These are phyloP conservation scores for Myxozyma mucilagina DNA, from an alignment of 805 yeast genomes.

Conservation along the genomic window DNA sequence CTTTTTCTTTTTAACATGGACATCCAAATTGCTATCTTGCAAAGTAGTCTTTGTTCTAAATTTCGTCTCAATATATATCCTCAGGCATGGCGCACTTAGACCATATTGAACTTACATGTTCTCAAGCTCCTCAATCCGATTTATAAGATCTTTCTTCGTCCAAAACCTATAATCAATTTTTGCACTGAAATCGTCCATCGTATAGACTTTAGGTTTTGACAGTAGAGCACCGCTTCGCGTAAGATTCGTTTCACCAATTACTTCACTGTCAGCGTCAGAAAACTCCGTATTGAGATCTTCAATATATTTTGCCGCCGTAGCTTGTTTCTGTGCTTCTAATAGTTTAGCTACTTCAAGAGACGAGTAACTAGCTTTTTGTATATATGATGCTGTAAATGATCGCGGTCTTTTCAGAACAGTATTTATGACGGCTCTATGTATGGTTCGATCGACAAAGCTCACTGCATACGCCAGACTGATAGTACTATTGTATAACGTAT, in stretches of 20 bases:
- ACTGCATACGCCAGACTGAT: too few relatives aligned
- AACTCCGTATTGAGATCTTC: neutral
- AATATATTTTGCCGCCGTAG: neutral
- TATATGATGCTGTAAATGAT: too few relatives aligned
- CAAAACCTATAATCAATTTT: constrained; percentile 53
- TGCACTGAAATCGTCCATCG: constrained; percentile 1
- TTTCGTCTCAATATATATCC: neutral
- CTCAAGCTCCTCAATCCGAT: constrained; percentile 60
- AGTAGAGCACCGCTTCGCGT: neutral
- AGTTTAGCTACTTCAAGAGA: neutral
- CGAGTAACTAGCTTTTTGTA: neutral
- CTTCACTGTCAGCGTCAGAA: neutral
- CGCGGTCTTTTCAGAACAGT: too few relatives aligned
- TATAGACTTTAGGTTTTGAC: neutral
- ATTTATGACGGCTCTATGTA: too few relatives aligned
- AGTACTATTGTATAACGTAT: neutral
- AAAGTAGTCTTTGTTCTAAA: neutral
- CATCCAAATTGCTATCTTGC: neutral
- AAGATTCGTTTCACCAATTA: neutral
- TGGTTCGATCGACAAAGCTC: too few relatives aligned
- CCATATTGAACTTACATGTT: constrained; percentile 8
- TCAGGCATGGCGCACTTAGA: neutral
- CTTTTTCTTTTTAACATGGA: constrained; percentile 13
- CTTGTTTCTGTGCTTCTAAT: neutral
- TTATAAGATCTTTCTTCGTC: constrained; percentile 66